phyloP scores from a whole-genome alignment of 768 basidiomycete species.

The Galerina sulciceps region DNA sequence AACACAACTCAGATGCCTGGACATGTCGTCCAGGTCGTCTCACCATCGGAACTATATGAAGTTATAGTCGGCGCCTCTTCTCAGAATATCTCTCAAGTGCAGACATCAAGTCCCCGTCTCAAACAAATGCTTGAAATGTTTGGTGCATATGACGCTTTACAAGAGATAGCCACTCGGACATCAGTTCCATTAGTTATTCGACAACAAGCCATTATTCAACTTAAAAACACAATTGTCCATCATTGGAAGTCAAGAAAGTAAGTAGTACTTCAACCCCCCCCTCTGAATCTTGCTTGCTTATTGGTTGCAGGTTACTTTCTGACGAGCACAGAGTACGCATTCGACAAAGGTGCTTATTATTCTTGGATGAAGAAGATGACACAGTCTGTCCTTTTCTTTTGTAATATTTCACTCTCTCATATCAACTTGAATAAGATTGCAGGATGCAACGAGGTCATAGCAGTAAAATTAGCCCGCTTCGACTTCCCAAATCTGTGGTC shows the following conservation, averaged over 20 bases:
- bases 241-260: conserved; percentile 86
- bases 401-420: conserved; percentile 1
- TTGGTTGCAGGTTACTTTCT: conserved; percentile 57
- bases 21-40: conserved; percentile 48
- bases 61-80: conserved; percentile 73
- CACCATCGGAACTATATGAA: conserved; percentile 67
- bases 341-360: conserved; percentile 62
- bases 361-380: conserved; percentile 80
- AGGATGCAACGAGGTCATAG: conserved; percentile 74
- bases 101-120: conserved; percentile 58
- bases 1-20: conserved; percentile 6
- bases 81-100: conserved; percentile 64
- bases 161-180: conserved; percentile 70
- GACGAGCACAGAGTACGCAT: conserved; percentile 72
- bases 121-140: conserved; percentile 69
- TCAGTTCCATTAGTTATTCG: conserved; percentile 68
- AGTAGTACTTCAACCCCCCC: conserved; percentile 18
- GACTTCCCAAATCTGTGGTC: conserved; percentile 82
- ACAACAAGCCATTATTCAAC: conserved; percentile 84
- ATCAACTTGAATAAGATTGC: conserved; percentile 58
- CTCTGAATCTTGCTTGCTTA: conserved; percentile 8
- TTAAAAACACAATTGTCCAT: conserved; percentile 77
- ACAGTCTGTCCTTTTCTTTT: conserved; percentile 46
- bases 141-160: conserved; percentile 73
- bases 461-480: conserved; percentile 75